Evolutionary conservation across 371 early-diverging fungal genomes (phyloP).

Genomic region (Antonospora locustae): DNA sequence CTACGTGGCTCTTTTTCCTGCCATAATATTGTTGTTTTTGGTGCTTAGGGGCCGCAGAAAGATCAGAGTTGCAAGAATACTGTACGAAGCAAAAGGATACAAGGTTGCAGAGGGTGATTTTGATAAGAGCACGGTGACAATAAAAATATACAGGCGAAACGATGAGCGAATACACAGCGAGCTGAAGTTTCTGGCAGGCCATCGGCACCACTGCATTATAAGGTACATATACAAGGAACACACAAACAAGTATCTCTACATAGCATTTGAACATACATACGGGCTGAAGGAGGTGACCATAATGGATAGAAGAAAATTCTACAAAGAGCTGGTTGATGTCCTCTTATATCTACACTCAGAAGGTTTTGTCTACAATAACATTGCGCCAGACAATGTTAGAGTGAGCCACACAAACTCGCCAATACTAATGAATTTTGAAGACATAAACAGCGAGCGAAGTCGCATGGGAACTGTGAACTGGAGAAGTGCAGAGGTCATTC

Average conservation of each 20-base stretch:
- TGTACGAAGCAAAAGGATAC: background rate
- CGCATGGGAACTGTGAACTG: background rate
- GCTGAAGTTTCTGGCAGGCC: background rate
- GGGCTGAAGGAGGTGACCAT: background rate
- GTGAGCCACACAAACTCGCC: background rate
- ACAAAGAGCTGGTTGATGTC: background rate
- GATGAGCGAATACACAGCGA: background rate
- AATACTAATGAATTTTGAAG: constrained; percentile 1
- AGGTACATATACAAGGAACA: constrained; percentile 3
- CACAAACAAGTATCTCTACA: background rate
- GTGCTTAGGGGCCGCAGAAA: too few species aligned
- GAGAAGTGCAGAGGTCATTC: constrained; percentile 4
- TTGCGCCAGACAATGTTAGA: background rate
- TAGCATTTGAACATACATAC: background rate
- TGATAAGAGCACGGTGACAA: background rate
- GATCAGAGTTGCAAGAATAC: too few species aligned
- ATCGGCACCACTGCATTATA: background rate
- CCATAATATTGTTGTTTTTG: too few species aligned
- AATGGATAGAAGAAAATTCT: background rate
- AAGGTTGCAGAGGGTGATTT: background rate
- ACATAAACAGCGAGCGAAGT: background rate
- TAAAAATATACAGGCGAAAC: background rate
- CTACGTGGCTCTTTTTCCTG: too few species aligned
- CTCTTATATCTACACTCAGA: background rate
- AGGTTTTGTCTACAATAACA: background rate